phyloP scores from a whole-genome alignment of 352 stramenopile genomes.

The Peronospora destructor region DNA sequence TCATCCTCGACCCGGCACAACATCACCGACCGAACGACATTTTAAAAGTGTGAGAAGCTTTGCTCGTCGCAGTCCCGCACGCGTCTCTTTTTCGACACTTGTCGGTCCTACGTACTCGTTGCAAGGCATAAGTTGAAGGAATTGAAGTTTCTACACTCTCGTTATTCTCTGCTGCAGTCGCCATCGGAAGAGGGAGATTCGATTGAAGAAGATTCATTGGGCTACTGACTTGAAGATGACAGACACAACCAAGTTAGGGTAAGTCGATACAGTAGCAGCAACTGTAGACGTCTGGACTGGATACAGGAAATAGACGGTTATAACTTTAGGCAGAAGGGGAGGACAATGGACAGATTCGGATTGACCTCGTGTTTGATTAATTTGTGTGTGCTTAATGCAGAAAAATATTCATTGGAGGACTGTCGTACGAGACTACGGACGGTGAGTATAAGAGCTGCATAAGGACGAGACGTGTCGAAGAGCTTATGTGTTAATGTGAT shows the following conservation, averaged over 20 bases:
- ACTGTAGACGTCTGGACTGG: not conserved
- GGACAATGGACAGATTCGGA: not conserved
- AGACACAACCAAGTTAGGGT: conserved; percentile 44
- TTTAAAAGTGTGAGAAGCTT: conserved; percentile 29
- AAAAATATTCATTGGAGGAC: conserved; percentile 88
- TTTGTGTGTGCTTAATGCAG: conserved; percentile 32
- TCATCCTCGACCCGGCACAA: conserved; percentile 4
- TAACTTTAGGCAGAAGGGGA: not conserved
- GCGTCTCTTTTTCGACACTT: conserved; percentile 12
- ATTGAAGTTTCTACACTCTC: not conserved
- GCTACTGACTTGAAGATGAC: conserved; percentile 27
- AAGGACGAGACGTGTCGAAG: not conserved
- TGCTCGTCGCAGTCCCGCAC: conserved; percentile 17
- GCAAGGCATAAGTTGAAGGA: not conserved
- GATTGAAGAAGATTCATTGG: conserved; percentile 16
- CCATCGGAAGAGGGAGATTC: conserved; percentile 1
- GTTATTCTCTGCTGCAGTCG: not conserved
- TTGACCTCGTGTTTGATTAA: conserved; percentile 8
- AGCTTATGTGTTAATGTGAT: conserved; percentile 1
- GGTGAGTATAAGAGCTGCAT: conserved; percentile 29
- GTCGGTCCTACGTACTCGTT: too few species aligned
- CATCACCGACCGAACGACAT: conserved; percentile 32
- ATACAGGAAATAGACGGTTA: too few species aligned
- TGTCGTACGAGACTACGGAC: conserved; percentile 88
- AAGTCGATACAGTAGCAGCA: conserved; percentile 3